Conservation (phyloP, 1,139 yeast species). For the Wickerhamomyces sp. region DNA sequence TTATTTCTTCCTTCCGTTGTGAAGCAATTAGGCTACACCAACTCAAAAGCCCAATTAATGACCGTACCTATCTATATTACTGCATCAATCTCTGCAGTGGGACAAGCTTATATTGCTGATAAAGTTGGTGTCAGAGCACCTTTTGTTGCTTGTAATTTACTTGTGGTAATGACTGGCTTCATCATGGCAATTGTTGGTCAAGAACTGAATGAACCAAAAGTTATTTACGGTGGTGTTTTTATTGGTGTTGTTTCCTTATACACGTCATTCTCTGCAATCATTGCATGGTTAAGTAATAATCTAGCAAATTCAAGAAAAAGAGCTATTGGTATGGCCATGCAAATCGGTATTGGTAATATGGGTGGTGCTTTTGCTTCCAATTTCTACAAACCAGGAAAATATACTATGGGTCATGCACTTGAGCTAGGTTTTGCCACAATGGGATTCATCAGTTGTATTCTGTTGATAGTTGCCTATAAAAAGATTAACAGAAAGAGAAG, state of each 20-base stretch:
- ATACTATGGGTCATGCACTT: conserved; percentile 14
- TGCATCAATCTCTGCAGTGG: conserved; percentile 29
- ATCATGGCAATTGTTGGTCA: conserved; percentile 30
- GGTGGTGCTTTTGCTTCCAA: conserved; percentile 35
- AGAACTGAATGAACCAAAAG: conserved; percentile 10
- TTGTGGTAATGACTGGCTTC: conserved; percentile 26
- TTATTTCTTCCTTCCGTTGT: conserved; percentile 26
- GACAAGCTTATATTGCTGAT: conserved; percentile 29
- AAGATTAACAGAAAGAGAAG: conserved; percentile 21
- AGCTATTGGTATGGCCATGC: conserved; percentile 36
- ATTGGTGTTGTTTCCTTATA: conserved; percentile 32
- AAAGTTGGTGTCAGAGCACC: conserved; percentile 30
- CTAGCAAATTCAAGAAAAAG: conserved; percentile 33
- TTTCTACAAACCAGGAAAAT: conserved; percentile 8
- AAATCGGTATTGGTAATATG: conserved; percentile 37
- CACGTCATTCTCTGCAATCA: conserved; percentile 31
- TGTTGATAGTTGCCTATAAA: conserved; percentile 16
- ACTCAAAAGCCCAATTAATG: conserved; percentile 28
- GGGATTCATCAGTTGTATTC: conserved; percentile 7
- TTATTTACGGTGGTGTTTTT: conserved; percentile 32
- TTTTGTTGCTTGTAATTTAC: conserved; percentile 25
- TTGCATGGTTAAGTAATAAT: conserved; percentile 37
- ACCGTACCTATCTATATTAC: conserved; percentile 32
- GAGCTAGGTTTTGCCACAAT: conserved; percentile 9
- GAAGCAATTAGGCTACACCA: conserved; percentile 27